These are phyloP conservation scores for Phytopythium litorale DNA, from an alignment of 352 stramenopile genomes.

Conservation along the genomic window DNA sequence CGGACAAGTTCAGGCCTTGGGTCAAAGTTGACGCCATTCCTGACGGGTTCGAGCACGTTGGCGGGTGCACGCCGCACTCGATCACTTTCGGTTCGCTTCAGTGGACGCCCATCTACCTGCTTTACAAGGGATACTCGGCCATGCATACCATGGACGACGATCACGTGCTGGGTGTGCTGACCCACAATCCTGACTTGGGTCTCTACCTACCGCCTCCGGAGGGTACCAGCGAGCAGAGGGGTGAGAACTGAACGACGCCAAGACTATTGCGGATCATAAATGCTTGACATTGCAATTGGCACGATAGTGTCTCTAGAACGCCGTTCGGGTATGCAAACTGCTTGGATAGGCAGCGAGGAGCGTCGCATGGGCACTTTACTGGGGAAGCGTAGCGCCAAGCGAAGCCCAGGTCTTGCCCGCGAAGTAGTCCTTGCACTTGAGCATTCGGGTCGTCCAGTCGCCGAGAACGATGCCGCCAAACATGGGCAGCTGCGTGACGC, in stretches of 20 bases:
- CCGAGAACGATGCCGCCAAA: constrained; percentile 47
- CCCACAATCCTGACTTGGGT: background rate
- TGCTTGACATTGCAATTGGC: no score
- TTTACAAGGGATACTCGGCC: background rate
- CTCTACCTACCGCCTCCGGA: background rate
- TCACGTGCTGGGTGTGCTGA: background rate
- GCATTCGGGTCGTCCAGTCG: constrained; percentile 39
- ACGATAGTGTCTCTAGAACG: no score
- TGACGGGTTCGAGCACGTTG: background rate
- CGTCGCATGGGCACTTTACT: constrained; percentile 7
- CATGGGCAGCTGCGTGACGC: constrained; percentile 48
- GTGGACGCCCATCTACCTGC: background rate
- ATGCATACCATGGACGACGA: background rate
- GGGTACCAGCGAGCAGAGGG: background rate
- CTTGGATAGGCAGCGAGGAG: background rate
- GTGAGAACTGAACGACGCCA: background rate
- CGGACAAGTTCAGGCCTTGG: background rate
- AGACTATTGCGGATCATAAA: no score
- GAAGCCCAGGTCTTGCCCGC: constrained; percentile 23
- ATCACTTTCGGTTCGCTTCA: background rate
- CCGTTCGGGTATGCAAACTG: background rate
- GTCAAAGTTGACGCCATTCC: background rate
- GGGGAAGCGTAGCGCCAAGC: constrained; percentile 21
- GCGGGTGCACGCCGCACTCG: background rate
- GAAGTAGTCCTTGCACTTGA: constrained; percentile 52